Conservation (phyloP, 2,329 filamentous ascomycete genomes). For the Pseudohalonectria lignicola region DNA sequence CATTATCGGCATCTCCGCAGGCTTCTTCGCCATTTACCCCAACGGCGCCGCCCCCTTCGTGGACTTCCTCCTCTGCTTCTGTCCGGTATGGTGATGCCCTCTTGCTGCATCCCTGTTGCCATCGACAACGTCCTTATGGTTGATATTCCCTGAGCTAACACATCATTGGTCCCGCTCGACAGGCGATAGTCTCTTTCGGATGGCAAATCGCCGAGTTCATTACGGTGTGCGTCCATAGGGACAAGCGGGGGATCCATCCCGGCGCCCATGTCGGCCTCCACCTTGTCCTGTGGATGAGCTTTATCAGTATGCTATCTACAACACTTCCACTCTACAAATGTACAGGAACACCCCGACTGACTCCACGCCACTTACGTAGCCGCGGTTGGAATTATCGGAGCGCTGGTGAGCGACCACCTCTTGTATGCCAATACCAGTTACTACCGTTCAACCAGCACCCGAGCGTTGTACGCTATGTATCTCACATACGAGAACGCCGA, state of each 20-base stretch:
- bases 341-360: too few relatives aligned
- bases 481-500: constrained; percentile 8
- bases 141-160: not conserved
- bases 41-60: not conserved
- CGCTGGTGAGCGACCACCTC: too few relatives aligned
- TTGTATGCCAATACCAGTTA: too few relatives aligned
- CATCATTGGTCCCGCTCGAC: too few relatives aligned
- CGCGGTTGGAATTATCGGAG: too few relatives aligned
- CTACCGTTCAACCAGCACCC: too few relatives aligned
- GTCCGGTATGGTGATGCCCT: not conserved
- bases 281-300: constrained; percentile 27
- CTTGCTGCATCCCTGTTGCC: not conserved
- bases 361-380: too few relatives aligned
- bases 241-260: constrained; percentile 26
- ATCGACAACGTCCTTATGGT: too few relatives aligned
- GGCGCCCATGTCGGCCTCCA: constrained; percentile 30
- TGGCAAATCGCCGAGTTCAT: constrained; percentile 28
- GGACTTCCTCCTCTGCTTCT: not conserved
- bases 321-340: too few relatives aligned
- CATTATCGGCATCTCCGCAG: constrained; percentile 8
- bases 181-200: constrained; percentile 23
- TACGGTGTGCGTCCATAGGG: constrained; percentile 20
- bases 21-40: constrained; percentile 9
- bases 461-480: too few relatives aligned
- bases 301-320: constrained; percentile 13